phyloP scores from a whole-genome alignment of 2,329 filamentous ascomycete species.

The Aaosphaeria pasadenensis region DNA sequence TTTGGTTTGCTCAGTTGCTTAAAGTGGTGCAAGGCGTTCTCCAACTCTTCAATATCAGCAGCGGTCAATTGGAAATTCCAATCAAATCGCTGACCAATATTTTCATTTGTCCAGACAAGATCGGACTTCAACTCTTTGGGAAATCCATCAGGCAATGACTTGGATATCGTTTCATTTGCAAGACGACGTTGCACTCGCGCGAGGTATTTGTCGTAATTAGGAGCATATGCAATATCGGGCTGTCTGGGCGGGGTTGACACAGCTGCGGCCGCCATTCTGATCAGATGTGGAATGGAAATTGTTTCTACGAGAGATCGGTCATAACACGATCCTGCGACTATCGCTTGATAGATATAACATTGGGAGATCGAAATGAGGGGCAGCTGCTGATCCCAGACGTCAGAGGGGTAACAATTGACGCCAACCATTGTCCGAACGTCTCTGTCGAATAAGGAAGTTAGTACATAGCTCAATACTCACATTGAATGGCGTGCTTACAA shows the following conservation, averaged over 20 bases:
- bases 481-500: neutral
- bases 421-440: constrained; percentile 1
- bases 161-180: constrained; percentile 37
- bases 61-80: constrained; percentile 53
- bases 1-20: constrained; percentile 45
- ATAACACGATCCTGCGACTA: no score
- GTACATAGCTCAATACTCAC: neutral
- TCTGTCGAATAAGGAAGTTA: constrained; percentile 1
- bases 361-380: neutral
- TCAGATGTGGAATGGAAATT: no score
- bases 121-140: constrained; percentile 48
- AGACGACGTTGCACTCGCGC: constrained; percentile 48
- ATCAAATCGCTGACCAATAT: constrained; percentile 47
- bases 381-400: constrained; percentile 3
- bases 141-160: constrained; percentile 49
- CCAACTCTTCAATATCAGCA: constrained; percentile 51
- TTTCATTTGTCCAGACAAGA: constrained; percentile 58
- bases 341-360: no score
- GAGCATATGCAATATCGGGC: constrained; percentile 59
- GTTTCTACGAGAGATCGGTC: no score
- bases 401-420: constrained; percentile 12
- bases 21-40: constrained; percentile 42
- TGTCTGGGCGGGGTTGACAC: constrained; percentile 34
- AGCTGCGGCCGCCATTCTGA: constrained; percentile 13
- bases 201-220: constrained; percentile 54